phyloP scores from a whole-genome alignment of 176 grass and related monocot genomes.

The Metroxylon sagu region DNA sequence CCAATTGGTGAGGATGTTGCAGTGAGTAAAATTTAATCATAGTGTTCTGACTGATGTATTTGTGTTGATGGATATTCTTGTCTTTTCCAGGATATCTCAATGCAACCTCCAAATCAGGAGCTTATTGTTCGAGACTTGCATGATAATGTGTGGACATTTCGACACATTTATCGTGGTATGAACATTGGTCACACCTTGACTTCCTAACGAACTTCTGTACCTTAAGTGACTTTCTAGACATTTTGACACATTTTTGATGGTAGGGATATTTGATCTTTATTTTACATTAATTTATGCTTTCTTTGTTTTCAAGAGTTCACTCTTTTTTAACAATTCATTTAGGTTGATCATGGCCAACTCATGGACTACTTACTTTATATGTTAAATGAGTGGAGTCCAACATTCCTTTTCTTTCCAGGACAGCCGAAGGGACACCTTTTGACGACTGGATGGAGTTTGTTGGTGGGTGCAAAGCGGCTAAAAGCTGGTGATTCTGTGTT shows the following conservation, averaged over 20 bases:
- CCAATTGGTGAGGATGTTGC: constrained; percentile 45
- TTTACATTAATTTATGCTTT: no score
- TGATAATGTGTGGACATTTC: constrained; percentile 94
- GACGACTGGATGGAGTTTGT: constrained; percentile 98
- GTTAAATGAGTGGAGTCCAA: constrained; percentile 1
- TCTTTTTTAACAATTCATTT: no score
- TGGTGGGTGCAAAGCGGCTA: constrained; percentile 88
- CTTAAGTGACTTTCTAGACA: constrained; percentile 37
- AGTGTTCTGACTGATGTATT: no score
- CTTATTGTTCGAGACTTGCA: constrained; percentile 92
- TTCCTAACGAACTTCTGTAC: no score
- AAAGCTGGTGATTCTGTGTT: constrained; percentile 94
- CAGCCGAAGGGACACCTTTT: constrained; percentile 96
- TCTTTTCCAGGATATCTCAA: constrained; percentile 65
- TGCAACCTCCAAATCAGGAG: constrained; percentile 95
- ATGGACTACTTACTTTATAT: no score
- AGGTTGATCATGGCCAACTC: no score
- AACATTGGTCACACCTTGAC: constrained; percentile 1
- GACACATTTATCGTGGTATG: constrained; percentile 99
- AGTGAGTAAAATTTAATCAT: neutral
- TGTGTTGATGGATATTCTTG: constrained; percentile 1
- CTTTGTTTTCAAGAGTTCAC: no score
- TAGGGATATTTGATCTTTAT: constrained; percentile 25
- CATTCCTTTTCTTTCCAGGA: constrained; percentile 39
- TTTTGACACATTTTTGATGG: constrained; percentile 98